Percentiles rank a stretch among this genome's conserved stretches.
These are phyloP conservation scores for Cystoisospora suis DNA, from an alignment of 169 alveolate species.

Conservation along the genomic window DNA sequence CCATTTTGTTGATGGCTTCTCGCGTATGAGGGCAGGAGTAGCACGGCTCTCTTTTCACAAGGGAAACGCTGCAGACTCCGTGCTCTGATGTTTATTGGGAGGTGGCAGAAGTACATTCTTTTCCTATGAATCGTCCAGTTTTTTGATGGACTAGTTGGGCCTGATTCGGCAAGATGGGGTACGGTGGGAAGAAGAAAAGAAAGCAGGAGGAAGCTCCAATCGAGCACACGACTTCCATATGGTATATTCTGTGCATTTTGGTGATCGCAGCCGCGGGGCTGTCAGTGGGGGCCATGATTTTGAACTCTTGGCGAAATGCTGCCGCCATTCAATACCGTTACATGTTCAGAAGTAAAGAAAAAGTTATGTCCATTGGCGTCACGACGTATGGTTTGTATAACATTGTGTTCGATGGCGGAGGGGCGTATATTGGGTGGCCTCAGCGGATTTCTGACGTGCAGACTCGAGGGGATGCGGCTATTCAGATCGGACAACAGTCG, in stretches of 20 bases:
- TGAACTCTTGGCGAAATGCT: conserved; percentile 12
- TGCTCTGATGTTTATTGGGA: too few relatives aligned
- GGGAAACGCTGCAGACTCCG: too few relatives aligned
- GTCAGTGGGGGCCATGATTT: background rate
- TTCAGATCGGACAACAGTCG: conserved; percentile 46
- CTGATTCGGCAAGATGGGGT: conserved; percentile 26
- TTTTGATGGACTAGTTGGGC: background rate
- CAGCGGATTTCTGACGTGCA: conserved; percentile 28
- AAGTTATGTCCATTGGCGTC: background rate
- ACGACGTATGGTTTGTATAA: conserved; percentile 46
- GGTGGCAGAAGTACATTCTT: background rate
- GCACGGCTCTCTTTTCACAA: too few relatives aligned
- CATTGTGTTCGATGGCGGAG: conserved; percentile 47
- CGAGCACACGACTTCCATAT: background rate
- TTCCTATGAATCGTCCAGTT: background rate
- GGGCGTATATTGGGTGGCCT: background rate
- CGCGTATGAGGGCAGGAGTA: too few relatives aligned
- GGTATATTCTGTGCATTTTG: conserved; percentile 17
- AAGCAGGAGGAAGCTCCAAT: background rate
- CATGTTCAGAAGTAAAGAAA: conserved; percentile 51
- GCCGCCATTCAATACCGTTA: conserved; percentile 39
- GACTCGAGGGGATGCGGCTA: conserved; percentile 24
- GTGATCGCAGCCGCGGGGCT: background rate
- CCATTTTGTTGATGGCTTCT: too few relatives aligned
- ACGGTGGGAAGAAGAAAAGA: conserved; percentile 11